Base-by-base conservation (phyloP, 2,329 filamentous ascomycete species). In the Clarireedia hainanense region DNA sequence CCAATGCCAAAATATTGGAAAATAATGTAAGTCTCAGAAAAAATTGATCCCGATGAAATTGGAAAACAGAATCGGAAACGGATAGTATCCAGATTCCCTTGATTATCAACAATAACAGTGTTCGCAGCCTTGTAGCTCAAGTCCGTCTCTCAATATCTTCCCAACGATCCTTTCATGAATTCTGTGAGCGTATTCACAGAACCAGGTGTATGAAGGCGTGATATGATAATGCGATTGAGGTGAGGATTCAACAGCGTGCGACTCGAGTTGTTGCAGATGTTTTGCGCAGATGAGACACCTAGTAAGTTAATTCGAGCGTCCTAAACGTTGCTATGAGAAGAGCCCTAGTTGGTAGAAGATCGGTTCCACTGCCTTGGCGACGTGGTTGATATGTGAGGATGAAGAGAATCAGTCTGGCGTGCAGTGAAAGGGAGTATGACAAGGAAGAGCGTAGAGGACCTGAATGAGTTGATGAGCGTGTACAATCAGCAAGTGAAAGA, bases 1-100 rank as follows among this genome's bases (percentile, higher is more conserved):
- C 30, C 51, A 47, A 50, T 50, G 52, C 27, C 37, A 36, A 55
- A 9, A 50, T 50, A 55, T 50, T 50, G 46, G 46, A 55, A 55
- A 39, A 55, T 42, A 50, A 34, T 27, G 47, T 46, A 30, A 39
- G 34, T n/a, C 30, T 23, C 34, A 55, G 37, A 50, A 49, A 50
- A 55, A 17, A 40, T n/a, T 24, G 47, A 50, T 49, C 47, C 46
- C 50, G 52, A 40, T 50, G 46, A 55, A 50, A 55, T 42, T 50
- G 52, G 37, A 55, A 49, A 24, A 47, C 52, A 55, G 52, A 55
- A 55, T 17, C 39, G 30, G 40, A 55, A 47, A 50, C 42, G 46
- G 30, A 14, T 27, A 46, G 42, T 55, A 47, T 55, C 52, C 46
- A 55, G 48, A 39, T 55, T 24, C 52, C 52, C 52, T 43, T 43